Conservation (phyloP, 179 eudicot genomes). For the Beta lomatogona region DNA sequence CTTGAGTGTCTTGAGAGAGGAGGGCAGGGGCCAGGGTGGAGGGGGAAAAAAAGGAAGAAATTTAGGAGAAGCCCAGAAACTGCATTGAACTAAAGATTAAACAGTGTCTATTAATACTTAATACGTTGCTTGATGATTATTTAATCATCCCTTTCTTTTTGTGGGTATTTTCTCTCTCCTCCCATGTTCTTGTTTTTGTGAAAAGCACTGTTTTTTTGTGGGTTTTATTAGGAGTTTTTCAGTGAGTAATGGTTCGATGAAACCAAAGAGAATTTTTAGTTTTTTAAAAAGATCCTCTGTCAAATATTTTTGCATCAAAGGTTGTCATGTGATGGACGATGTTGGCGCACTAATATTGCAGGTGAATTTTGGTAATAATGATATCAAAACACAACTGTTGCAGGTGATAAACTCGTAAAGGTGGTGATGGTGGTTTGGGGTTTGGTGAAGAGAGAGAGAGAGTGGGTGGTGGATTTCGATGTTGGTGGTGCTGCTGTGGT, state of each 20-base stretch:
- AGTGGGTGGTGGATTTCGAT: too few relatives aligned
- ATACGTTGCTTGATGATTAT: constrained; percentile 36
- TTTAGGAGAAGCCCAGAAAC: constrained; percentile 39
- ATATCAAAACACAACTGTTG: background rate
- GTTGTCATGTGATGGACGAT: background rate
- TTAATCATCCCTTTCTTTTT: constrained; percentile 32
- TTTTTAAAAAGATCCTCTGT: background rate
- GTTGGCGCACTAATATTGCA: background rate
- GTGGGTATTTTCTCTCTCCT: background rate
- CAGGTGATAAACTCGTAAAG: background rate
- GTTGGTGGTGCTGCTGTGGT: too few relatives aligned
- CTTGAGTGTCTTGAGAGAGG: too few relatives aligned
- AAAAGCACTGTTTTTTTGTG: background rate
- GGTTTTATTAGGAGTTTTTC: background rate
- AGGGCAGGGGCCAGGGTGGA: too few relatives aligned
- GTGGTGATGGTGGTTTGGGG: too few relatives aligned
- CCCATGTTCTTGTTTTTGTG: background rate
- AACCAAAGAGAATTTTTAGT: constrained; percentile 20
- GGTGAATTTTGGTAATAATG: background rate
- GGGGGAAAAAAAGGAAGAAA: too few relatives aligned
- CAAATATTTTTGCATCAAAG: background rate
- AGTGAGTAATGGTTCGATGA: constrained; percentile 22
- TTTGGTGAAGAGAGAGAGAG: too few relatives aligned
- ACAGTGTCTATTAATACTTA: constrained; percentile 14
- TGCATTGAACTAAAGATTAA: constrained; percentile 37